These are phyloP conservation scores for rapeseed (Brassica napus) DNA, from an alignment of 345 rosid species.

Conservation along the genomic window DNA sequence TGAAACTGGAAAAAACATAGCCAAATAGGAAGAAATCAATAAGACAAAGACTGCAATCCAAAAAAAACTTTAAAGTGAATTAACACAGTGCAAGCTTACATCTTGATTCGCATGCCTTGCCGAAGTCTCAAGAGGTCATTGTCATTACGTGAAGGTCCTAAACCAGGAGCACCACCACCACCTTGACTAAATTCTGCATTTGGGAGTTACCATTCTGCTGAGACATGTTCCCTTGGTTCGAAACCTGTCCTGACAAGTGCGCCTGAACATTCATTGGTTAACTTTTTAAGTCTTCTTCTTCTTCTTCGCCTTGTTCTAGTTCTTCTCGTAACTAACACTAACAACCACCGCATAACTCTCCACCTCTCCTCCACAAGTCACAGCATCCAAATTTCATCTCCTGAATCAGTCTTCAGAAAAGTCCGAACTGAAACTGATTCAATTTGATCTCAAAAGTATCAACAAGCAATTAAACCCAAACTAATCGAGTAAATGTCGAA, in stretches of 20 bases:
- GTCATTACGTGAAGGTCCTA: slow-evolving; percentile 48
- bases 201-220: slow-evolving; percentile 81
- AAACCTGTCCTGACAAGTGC: slow-evolving; percentile 73
- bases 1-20: slow-evolving; percentile 43
- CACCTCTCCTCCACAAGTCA: slow-evolving; percentile 18
- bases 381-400: slow-evolving; percentile 43
- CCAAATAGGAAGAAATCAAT: neutral
- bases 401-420: slow-evolving; percentile 10
- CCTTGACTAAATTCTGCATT: no score
- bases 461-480: neutral
- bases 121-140: slow-evolving; percentile 52
- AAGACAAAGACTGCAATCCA: neutral
- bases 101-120: slow-evolving; percentile 48
- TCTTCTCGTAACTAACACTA: slow-evolving; percentile 36
- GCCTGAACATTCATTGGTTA: slow-evolving; percentile 66
- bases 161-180: slow-evolving; percentile 37
- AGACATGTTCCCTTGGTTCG: slow-evolving; percentile 62
- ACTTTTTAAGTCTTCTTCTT: slow-evolving; percentile 37
- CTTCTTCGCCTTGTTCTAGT: slow-evolving; percentile 32
- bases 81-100: slow-evolving; percentile 47
- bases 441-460: slow-evolving; percentile 6
- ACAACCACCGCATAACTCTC: slow-evolving; percentile 44
- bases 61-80: neutral
- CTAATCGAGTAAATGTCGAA: neutral
- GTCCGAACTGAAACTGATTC: neutral